phyloP scores from a whole-genome alignment of 257 asterid genomes.

The Solanum chilense region DNA sequence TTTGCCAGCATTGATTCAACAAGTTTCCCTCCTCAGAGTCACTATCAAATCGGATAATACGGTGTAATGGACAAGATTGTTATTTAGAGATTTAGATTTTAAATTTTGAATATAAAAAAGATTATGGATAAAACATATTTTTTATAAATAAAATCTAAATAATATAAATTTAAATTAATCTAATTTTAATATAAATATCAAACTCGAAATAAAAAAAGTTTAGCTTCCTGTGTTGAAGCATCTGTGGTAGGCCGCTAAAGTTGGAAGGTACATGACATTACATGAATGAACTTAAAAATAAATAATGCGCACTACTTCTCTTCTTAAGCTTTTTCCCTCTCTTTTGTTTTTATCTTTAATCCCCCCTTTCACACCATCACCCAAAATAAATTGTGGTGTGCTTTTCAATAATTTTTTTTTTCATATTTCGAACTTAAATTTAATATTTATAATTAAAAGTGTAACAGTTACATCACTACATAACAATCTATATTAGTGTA shows the following conservation, averaged over 20 bases:
- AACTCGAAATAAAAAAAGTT: background rate
- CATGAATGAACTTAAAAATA: background rate
- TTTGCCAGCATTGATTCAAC: background rate
- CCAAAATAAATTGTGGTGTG: background rate
- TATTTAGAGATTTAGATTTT: too few relatives aligned
- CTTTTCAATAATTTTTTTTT: too few relatives aligned
- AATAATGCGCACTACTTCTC: background rate
- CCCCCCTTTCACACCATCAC: background rate
- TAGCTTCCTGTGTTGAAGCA: background rate
- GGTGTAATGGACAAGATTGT: background rate
- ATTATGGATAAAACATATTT: accelerated
- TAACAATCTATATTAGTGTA: background rate
- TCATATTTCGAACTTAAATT: accelerated
- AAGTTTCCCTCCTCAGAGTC: background rate
- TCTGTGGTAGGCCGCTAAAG: background rate
- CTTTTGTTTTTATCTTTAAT: background rate
- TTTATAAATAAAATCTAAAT: accelerated
- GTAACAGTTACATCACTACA: accelerated
- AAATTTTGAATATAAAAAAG: too few relatives aligned
- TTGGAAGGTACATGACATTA: background rate
- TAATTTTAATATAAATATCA: background rate
- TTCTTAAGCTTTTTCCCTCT: background rate
- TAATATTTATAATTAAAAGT: background rate
- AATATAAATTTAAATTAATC: background rate
- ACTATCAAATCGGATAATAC: background rate